These are phyloP conservation scores for Aquanectria penicillioides DNA, from an alignment of 2,329 filamentous ascomycete genomes.

Conservation along the genomic window DNA sequence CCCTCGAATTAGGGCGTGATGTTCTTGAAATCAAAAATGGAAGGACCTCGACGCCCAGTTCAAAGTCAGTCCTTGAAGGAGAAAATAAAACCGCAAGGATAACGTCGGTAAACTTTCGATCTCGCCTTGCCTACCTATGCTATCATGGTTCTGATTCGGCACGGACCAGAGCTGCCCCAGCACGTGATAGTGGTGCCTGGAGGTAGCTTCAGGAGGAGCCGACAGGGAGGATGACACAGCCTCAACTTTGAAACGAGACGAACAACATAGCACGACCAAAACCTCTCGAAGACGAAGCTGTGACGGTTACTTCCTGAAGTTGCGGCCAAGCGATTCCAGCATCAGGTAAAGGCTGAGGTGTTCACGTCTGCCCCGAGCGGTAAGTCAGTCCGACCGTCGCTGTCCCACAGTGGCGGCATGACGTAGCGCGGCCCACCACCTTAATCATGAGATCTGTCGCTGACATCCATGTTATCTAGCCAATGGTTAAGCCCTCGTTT, in stretches of 20 bases:
- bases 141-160: neutral
- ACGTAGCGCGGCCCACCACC: slow-evolving; percentile 14
- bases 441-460: slow-evolving; percentile 9
- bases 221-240: too few relatives aligned
- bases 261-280: too few relatives aligned
- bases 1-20: too few relatives aligned
- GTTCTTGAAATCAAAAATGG: too few relatives aligned
- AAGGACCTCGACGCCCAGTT: too few relatives aligned
- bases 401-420: slow-evolving; percentile 16
- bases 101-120: too few relatives aligned
- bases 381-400: neutral
- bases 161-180: neutral
- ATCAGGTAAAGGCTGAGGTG: neutral
- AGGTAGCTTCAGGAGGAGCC: slow-evolving; percentile 7
- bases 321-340: too few relatives aligned
- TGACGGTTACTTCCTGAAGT: too few relatives aligned
- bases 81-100: too few relatives aligned
- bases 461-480: slow-evolving; percentile 10
- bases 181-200: slow-evolving; percentile 24
- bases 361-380: neutral
- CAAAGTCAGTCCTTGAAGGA: too few relatives aligned
- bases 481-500: neutral
- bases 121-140: neutral
- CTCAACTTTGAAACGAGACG: too few relatives aligned
- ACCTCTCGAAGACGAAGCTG: too few relatives aligned